phyloP scores from a whole-genome alignment of 2,329 filamentous ascomycete genomes.

The Arthrobotrys pseudoclavata region DNA sequence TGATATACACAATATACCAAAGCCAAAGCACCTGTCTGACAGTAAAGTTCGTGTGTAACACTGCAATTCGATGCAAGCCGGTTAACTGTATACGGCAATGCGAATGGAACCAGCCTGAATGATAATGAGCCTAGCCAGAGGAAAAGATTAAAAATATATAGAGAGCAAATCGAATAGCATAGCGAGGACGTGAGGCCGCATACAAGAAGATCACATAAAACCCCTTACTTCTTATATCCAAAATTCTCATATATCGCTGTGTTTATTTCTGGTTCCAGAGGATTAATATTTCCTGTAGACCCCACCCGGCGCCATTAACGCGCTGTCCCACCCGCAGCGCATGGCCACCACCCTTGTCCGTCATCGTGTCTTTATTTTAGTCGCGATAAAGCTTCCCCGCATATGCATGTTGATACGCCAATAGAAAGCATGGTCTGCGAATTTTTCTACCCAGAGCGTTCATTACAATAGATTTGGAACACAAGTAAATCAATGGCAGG shows the following conservation, averaged over 20 bases:
- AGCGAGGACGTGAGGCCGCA: background rate
- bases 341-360: background rate
- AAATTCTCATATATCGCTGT: background rate
- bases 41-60: background rate
- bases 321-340: slow-evolving; percentile 6
- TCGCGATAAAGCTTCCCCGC: slow-evolving; percentile 4
- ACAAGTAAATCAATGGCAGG: background rate
- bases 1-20: slow-evolving; percentile 10
- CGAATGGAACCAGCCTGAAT: slow-evolving; percentile 12
- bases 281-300: background rate
- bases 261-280: background rate
- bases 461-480: slow-evolving; percentile 11
- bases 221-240: background rate
- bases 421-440: slow-evolving; percentile 5
- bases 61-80: background rate
- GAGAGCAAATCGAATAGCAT: background rate
- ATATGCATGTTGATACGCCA: background rate
- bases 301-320: slow-evolving; percentile 17
- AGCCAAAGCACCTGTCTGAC: background rate
- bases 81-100: background rate
- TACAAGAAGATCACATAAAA: background rate
- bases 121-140: slow-evolving; percentile 1
- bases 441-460: background rate
- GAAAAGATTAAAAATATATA: background rate
- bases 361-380: slow-evolving; percentile 10